phyloP scores from a whole-genome alignment of 2,329 filamentous ascomycete species.

The Talaromyces sp. region DNA sequence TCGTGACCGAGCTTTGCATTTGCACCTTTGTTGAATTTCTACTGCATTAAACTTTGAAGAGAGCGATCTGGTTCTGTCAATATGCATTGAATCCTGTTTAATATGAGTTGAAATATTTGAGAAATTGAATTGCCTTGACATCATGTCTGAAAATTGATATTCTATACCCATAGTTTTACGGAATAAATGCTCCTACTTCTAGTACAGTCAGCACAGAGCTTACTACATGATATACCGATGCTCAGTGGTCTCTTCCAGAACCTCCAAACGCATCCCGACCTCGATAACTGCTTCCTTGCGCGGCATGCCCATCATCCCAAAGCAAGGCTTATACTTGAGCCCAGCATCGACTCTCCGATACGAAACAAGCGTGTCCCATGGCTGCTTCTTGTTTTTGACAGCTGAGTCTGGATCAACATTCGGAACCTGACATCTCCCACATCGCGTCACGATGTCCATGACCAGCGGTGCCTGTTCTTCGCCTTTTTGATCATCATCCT shows the following conservation, averaged over 20 bases:
- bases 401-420: constrained; percentile 68
- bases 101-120: no score
- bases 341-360: constrained; percentile 64
- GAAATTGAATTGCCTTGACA: no score
- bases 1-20: background rate
- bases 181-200: no score
- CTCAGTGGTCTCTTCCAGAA: constrained; percentile 58
- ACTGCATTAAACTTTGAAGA: no score
- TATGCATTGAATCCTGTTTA: no score
- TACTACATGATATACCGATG: constrained; percentile 54
- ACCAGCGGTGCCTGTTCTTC: constrained; percentile 36
- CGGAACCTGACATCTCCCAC: constrained; percentile 64
- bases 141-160: no score
- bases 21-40: background rate
- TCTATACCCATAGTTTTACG: no score
- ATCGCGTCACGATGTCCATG: constrained; percentile 62
- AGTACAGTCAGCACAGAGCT: no score
- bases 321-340: constrained; percentile 66
- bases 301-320: constrained; percentile 67
- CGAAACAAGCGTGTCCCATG: constrained; percentile 64
- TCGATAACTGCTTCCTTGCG: constrained; percentile 56
- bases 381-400: constrained; percentile 60
- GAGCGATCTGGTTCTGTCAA: no score
- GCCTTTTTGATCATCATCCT: background rate
- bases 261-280: constrained; percentile 63